Conservation (phyloP, 169 alveolate genomes). For the Sarcocystis neurona region DNA sequence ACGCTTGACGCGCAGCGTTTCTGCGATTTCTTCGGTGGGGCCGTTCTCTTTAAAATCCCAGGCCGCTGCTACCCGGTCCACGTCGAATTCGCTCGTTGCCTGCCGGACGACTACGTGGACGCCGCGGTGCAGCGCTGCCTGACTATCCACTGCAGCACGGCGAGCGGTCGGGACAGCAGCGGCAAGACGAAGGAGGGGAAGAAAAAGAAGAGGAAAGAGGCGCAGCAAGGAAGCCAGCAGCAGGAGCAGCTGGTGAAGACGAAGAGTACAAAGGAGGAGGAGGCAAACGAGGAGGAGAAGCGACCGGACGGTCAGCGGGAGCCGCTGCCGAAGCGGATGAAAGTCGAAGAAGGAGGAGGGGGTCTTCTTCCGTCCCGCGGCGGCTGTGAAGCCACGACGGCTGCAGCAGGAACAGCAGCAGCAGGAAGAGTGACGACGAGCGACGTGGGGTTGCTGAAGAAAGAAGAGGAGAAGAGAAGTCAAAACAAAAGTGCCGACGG, state of each 20-base stretch:
- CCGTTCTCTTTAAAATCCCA: constrained; percentile 97
- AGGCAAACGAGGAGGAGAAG: too few relatives aligned
- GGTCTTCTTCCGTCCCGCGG: too few relatives aligned
- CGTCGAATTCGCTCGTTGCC: constrained; percentile 90
- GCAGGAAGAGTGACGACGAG: neutral
- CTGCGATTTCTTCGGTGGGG: constrained; percentile 97
- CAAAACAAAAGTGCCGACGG: too few relatives aligned
- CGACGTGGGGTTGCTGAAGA: too few relatives aligned
- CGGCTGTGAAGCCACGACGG: too few relatives aligned
- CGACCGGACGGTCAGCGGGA: neutral
- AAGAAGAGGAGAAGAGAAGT: neutral
- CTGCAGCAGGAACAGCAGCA: neutral
- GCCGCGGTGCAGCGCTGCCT: constrained; percentile 98
- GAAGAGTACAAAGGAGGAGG: neutral
- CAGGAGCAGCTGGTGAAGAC: too few relatives aligned
- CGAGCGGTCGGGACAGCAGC: constrained; percentile 38
- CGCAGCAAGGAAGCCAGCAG: too few relatives aligned
- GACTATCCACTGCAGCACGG: constrained; percentile 94
- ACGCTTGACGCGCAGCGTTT: constrained; percentile 99
- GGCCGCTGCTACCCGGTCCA: constrained; percentile 99
- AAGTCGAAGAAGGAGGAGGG: neutral
- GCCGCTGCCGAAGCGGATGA: too few relatives aligned
- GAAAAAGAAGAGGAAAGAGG: neutral
- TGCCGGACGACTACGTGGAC: constrained; percentile 98
- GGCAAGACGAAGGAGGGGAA: neutral